Conservation (phyloP, 106 monocot species). For the Apostasia shenzhenica region DNA sequence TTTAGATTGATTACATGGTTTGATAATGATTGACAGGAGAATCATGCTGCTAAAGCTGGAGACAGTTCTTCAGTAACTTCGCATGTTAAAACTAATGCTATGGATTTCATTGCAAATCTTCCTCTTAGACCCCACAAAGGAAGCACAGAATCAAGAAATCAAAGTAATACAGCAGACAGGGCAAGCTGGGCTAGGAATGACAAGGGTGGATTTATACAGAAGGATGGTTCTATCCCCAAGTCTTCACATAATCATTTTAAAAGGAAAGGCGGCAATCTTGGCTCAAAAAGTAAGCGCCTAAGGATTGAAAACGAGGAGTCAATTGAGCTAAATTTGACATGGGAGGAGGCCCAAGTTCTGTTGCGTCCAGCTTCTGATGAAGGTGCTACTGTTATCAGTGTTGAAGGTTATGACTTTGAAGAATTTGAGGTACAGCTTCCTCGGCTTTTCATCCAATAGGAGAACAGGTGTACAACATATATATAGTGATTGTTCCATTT, state of each 20-base stretch:
- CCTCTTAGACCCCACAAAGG: constrained; percentile 33
- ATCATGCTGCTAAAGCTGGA: constrained; percentile 46
- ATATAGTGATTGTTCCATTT: too few relatives aligned
- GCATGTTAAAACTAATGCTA: constrained; percentile 25
- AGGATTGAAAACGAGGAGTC: constrained; percentile 89
- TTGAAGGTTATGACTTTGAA: constrained; percentile 92
- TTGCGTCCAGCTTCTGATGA: constrained; percentile 63
- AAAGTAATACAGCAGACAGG: constrained; percentile 27
- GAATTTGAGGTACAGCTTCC: constrained; percentile 72
- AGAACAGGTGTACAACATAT: background rate
- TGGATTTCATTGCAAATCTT: constrained; percentile 22
- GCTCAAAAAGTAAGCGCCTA: constrained; percentile 72
- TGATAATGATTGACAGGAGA: constrained; percentile 33
- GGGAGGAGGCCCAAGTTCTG: constrained; percentile 94
- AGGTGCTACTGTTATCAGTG: constrained; percentile 40
- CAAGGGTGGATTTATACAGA: constrained; percentile 44
- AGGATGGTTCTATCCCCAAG: constrained; percentile 37
- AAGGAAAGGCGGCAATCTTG: constrained; percentile 55
- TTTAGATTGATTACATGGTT: background rate
- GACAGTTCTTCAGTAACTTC: constrained; percentile 33
- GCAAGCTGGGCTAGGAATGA: constrained; percentile 35
- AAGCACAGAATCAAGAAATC: constrained; percentile 29
- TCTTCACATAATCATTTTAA: constrained; percentile 26
- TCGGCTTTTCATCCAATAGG: background rate
- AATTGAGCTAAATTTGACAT: constrained; percentile 80